phyloP scores from a whole-genome alignment of 1,284 basidiomycete species.

The Sanghuangporus sanghuang region DNA sequence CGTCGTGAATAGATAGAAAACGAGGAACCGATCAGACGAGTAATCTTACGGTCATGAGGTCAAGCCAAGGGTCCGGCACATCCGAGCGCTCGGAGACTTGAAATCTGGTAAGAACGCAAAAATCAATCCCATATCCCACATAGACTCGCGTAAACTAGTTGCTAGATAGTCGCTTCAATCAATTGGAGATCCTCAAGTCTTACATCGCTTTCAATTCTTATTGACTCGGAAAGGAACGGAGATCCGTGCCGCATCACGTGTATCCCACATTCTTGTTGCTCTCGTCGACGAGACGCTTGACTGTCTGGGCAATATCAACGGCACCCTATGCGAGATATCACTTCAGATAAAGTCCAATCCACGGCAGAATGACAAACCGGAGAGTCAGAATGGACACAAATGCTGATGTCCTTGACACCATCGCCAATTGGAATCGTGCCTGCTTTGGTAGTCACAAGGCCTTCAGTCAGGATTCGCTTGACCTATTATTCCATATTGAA shows the following conservation, averaged over 20 bases:
- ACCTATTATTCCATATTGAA: slow-evolving; percentile 30
- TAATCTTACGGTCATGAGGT: not conserved
- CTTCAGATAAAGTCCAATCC: not conserved
- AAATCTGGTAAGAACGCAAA: not conserved
- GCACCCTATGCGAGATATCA: slow-evolving; percentile 36
- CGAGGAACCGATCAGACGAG: not conserved
- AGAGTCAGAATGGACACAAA: slow-evolving; percentile 63
- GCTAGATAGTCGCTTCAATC: not conserved
- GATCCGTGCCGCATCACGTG: not conserved
- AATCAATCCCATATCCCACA: not conserved
- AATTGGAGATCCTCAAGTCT: not conserved
- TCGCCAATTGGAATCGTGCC: slow-evolving; percentile 40
- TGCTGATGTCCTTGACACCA: slow-evolving; percentile 45
- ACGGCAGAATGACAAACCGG: slow-evolving; percentile 36
- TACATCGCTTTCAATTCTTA: not conserved
- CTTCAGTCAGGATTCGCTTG: slow-evolving; percentile 35
- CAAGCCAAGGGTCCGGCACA: not conserved
- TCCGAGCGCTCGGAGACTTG: not conserved
- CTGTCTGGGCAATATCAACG: slow-evolving; percentile 42
- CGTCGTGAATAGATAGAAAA: not conserved
- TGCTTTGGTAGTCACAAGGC: slow-evolving; percentile 41
- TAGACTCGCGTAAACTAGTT: not conserved
- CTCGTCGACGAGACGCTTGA: slow-evolving; percentile 47
- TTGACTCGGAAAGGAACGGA: not conserved
- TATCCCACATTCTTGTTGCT: slow-evolving; percentile 31